Percentiles rank a stretch among this genome's conserved stretches.
phyloP scores from a whole-genome alignment of 306 rosid species.

The Dryas drummondii region DNA sequence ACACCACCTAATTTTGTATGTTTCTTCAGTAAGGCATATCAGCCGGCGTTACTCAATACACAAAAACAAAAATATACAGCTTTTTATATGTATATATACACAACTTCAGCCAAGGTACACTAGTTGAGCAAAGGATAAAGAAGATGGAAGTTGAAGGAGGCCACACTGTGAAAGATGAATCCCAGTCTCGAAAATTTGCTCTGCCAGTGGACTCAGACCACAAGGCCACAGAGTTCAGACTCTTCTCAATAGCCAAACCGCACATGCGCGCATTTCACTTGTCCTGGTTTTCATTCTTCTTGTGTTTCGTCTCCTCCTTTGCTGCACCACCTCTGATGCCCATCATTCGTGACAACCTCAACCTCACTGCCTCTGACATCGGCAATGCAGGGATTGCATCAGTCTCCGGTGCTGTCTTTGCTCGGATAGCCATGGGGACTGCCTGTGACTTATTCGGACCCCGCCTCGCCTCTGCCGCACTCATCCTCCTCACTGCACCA shows the following conservation, averaged over 20 bases:
- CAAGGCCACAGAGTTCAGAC: conserved; percentile 67
- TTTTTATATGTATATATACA: too few relatives aligned
- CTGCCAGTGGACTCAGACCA: conserved; percentile 81
- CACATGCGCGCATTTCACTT: conserved; percentile 91
- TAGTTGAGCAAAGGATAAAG: neutral
- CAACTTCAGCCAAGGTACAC: too few relatives aligned
- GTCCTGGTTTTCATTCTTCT: conserved; percentile 79
- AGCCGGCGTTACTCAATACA: neutral
- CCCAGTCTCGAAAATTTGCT: conserved; percentile 37
- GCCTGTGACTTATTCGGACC: conserved; percentile 88
- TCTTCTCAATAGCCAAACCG: conserved; percentile 63
- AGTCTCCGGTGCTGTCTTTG: conserved; percentile 79
- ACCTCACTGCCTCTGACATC: conserved; percentile 78
- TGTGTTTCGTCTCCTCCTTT: conserved; percentile 76
- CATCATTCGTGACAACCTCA: conserved; percentile 77
- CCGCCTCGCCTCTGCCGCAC: conserved; percentile 66
- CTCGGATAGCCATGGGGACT: conserved; percentile 76
- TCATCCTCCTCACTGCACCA: conserved; percentile 64
- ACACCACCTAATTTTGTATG: neutral
- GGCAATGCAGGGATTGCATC: conserved; percentile 97
- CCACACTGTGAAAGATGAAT: conserved; percentile 19
- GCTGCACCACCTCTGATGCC: conserved; percentile 84
- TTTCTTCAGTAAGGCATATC: neutral
- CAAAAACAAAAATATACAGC: neutral
- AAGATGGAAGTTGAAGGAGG: conserved; percentile 40